These are phyloP conservation scores for Pleurotus tuber-regium DNA, from an alignment of 768 basidiomycete genomes.

Conservation along the genomic window DNA sequence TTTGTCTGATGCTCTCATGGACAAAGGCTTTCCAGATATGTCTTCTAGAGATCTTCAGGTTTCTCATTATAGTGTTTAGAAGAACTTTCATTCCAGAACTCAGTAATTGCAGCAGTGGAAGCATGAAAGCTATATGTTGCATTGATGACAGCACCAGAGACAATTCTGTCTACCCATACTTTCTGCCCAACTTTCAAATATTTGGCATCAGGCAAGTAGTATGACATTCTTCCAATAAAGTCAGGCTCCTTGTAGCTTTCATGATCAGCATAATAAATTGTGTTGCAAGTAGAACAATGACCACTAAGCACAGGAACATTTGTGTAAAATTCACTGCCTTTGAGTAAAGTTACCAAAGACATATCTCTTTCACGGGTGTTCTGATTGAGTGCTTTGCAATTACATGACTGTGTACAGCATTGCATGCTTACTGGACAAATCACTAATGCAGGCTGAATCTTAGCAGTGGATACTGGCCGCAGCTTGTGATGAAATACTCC, in stretches of 20 bases:
- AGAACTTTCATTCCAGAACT: no score
- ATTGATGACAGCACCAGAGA: slow-evolving; percentile 15
- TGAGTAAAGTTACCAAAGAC: background rate
- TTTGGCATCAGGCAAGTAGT: slow-evolving; percentile 13
- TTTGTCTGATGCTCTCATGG: no score
- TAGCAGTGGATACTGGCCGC: background rate
- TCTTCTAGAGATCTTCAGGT: no score
- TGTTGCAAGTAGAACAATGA: slow-evolving; percentile 15
- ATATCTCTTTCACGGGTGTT: background rate
- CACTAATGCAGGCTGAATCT: background rate
- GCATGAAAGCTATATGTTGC: slow-evolving; percentile 18
- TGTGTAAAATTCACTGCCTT: no score
- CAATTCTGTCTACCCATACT: slow-evolving; percentile 15
- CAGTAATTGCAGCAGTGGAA: slow-evolving; percentile 14
- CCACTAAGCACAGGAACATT: slow-evolving; percentile 16
- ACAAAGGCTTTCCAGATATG: no score
- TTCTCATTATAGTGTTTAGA: no score
- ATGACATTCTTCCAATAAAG: background rate
- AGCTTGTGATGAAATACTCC: background rate
- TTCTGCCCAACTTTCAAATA: slow-evolving; percentile 15
- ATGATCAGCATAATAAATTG: slow-evolving; percentile 19
- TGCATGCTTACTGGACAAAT: background rate
- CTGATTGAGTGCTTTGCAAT: background rate
- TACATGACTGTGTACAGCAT: background rate
- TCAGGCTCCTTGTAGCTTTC: slow-evolving; percentile 4